These are phyloP conservation scores for Zygosaccharomyces lentus DNA, from an alignment of 805 yeast species.

Conservation along the genomic window DNA sequence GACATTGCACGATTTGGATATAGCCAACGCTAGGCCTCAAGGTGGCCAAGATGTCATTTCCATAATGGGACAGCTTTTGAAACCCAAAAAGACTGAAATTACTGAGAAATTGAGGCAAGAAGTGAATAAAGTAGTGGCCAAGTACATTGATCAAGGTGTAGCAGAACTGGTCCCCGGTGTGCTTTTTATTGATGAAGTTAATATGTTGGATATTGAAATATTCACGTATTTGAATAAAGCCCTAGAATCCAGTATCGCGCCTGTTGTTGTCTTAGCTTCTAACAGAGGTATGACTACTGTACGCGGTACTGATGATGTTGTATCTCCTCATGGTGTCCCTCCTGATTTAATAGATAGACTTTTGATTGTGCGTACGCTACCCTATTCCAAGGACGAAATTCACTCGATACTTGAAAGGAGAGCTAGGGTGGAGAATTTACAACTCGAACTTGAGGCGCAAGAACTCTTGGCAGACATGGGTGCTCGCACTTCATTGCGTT, in stretches of 20 bases:
- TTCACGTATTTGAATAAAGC: conserved; percentile 94
- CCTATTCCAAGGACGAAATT: conserved; percentile 82
- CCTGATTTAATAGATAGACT: conserved; percentile 90
- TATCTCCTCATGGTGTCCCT: conserved; percentile 95
- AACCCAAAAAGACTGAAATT: conserved; percentile 94
- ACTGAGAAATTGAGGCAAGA: conserved; percentile 92
- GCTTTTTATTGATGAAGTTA: conserved; percentile 94
- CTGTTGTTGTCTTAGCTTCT: conserved; percentile 92
- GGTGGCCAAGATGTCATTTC: conserved; percentile 97
- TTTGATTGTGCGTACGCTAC: conserved; percentile 85
- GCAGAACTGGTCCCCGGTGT: conserved; percentile 99
- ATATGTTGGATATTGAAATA: conserved; percentile 96
- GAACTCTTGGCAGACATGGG: conserved; percentile 73
- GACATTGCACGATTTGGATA: conserved; percentile 91
- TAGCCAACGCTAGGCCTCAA: conserved; percentile 91
- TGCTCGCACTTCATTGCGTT: conserved; percentile 74
- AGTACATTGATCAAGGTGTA: conserved; percentile 95
- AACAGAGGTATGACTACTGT: conserved; percentile 91
- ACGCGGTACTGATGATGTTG: conserved; percentile 81
- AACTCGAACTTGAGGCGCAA: conserved; percentile 63
- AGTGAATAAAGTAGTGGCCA: conserved; percentile 91
- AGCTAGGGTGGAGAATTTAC: conserved; percentile 69
- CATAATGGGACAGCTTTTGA: conserved; percentile 94
- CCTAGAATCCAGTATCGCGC: conserved; percentile 85
- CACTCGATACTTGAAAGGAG: conserved; percentile 77